Evolutionary conservation across 2,329 filamentous ascomycete species (phyloP), one percentile per base, ranked within the genome.

Genomic region (Nemania diffusa): DNA sequence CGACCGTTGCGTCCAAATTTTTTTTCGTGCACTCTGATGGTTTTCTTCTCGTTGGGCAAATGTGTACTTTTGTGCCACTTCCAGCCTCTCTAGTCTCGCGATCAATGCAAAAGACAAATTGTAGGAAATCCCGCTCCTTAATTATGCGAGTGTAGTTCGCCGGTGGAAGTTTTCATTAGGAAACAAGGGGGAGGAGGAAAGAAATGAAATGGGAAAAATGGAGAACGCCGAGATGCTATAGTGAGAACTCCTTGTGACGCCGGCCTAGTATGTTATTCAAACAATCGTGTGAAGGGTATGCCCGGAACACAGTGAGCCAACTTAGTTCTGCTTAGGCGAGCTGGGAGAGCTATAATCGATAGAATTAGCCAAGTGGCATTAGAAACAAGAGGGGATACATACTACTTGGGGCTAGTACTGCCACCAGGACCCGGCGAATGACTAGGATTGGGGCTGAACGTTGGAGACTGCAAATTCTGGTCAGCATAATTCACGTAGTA

Each of bases 371-470:
- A 42, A 42, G 8, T 57, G 9, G 15, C 32, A 2, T 57, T 17
- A 6, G 46, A 40, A 40, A 57, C 2, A 44, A 22, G 15, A 17
- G 8, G 29, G 24, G n/a, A 37, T 42, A 79, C 81, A 67, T 76
- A 83, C 81, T 82, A 83, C 69, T 81, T 81, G 27, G 79, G 77
- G 65, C 79, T 80, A 44, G 77, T 78, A 61, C 78, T 79, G 40
- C 78, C 74, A 50, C 76, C 78, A 67, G 79, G 81, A 69, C 81
- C 81, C 3, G 84, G 83, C 52, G 83, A 83, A 71, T 80, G 83
- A 58, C 75, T 75, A 34, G 82, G 81, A 64, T 86, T 67, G 87
- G 72, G 83, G 76, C 37, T 58, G 22, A 69, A 69, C 1, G 50
- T 40, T 5, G 32, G 26, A n/a, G 66, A 72, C 68, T 72, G 20